Conservation (phyloP, 345 rosid genomes). For the Eucalyptus melliodora region DNA sequence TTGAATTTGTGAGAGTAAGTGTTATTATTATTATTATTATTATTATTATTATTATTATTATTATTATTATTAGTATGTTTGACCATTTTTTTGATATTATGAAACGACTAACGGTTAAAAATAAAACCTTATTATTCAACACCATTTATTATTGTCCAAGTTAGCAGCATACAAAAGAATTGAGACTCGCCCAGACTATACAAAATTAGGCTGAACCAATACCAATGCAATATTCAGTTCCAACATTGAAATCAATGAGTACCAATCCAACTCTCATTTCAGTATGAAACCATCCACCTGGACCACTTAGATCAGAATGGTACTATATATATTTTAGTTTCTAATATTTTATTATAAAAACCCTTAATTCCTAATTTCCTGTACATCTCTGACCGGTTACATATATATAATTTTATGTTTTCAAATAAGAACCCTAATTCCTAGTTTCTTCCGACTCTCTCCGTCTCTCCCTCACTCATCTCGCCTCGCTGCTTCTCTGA, state of each 20-base stretch:
- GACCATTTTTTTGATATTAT: too few species aligned
- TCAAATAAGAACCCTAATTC: not conserved
- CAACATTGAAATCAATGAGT: rapidly evolving
- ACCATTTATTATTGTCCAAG: rapidly evolving
- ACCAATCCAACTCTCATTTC: rapidly evolving
- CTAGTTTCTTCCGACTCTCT: rapidly evolving
- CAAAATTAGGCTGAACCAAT: rapidly evolving
- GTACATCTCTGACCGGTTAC: not conserved
- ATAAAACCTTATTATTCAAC: rapidly evolving
- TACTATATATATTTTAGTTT: too few species aligned
- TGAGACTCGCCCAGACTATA: rapidly evolving
- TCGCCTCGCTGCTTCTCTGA: rapidly evolving
- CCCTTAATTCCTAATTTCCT: not conserved
- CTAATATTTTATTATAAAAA: not conserved
- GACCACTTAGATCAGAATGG: rapidly evolving
- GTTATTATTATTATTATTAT: too few species aligned
- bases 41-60: too few species aligned
- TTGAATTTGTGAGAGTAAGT: too few species aligned
- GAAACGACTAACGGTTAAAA: rapidly evolving
- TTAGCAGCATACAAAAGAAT: rapidly evolving
- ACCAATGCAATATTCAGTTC: rapidly evolving
- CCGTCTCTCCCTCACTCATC: rapidly evolving
- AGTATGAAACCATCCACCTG: rapidly evolving
- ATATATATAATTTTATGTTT: too few species aligned
- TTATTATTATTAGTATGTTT: too few species aligned